These are phyloP conservation scores for Plasmodium inui DNA, from an alignment of 169 alveolate species.

Conservation along the genomic window DNA sequence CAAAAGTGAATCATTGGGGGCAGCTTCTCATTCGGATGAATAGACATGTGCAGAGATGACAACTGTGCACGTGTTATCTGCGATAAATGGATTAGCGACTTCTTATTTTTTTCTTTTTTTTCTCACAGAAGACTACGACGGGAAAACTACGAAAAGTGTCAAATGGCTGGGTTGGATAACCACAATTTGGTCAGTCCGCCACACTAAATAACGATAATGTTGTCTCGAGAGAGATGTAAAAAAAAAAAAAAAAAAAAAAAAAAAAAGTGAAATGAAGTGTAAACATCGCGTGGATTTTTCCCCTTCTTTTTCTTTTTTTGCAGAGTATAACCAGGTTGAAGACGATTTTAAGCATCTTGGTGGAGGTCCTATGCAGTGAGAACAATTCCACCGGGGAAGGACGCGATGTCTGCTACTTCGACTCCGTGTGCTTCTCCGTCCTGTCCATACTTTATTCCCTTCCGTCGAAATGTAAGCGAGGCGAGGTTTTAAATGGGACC, in stretches of 20 bases:
- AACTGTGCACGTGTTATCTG: background rate
- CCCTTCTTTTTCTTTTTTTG: background rate
- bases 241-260: background rate
- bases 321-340: conserved; percentile 67
- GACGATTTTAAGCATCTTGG: conserved; percentile 44
- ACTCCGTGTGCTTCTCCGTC: conserved; percentile 60
- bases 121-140: conserved; percentile 22
- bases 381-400: background rate
- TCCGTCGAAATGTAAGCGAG: conserved; percentile 68
- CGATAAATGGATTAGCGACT: background rate
- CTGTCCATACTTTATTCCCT: conserved; percentile 69
- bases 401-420: conserved; percentile 22
- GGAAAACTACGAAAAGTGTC: conserved; percentile 51
- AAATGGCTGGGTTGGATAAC: conserved; percentile 57
- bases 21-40: background rate
- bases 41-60: background rate
- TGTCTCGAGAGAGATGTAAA: background rate
- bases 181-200: conserved; percentile 58
- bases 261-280: background rate
- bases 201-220: background rate
- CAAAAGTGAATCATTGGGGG: background rate
- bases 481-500: background rate
- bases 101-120: conserved; percentile 1
- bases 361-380: background rate
- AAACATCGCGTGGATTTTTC: background rate